phyloP scores from a whole-genome alignment of 768 basidiomycete species.

The Psilocybe azurescens region DNA sequence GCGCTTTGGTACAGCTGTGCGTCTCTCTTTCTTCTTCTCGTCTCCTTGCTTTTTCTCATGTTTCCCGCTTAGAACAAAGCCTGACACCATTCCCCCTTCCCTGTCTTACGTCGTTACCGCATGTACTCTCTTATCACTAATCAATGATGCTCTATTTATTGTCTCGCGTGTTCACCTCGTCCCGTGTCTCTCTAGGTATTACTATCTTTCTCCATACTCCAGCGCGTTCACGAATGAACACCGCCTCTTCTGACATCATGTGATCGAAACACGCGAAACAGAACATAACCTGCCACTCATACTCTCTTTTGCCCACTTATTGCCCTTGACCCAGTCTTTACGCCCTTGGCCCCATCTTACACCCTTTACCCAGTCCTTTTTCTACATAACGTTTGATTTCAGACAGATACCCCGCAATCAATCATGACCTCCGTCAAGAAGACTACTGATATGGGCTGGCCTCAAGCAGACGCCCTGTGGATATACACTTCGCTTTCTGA shows the following conservation, averaged over 20 bases:
- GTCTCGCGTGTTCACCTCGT: not conserved
- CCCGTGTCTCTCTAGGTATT: not conserved
- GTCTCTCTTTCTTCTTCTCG: conserved; percentile 8
- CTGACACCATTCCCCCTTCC: conserved; percentile 17
- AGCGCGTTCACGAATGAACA: conserved; percentile 1
- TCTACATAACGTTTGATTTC: conserved; percentile 9
- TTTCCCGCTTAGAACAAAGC: conserved; percentile 16
- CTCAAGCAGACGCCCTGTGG: conserved; percentile 35
- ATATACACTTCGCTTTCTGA: conserved; percentile 46
- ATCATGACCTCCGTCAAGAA: conserved; percentile 22
- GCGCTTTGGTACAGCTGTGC: conserved; percentile 53
- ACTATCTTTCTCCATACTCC: not conserved
- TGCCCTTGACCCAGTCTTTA: conserved; percentile 15
- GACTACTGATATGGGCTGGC: conserved; percentile 43
- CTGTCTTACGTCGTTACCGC: conserved; percentile 9
- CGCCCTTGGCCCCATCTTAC: not conserved
- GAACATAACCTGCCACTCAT: not conserved
- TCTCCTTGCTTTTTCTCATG: not conserved
- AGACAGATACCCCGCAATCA: conserved; percentile 1
- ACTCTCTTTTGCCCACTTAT: not conserved
- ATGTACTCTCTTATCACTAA: conserved; percentile 22
- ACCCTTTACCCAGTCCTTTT: not conserved
- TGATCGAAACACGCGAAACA: conserved; percentile 17
- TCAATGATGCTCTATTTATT: conserved; percentile 9
- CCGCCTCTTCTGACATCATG: conserved; percentile 16